Conservation (phyloP, 2,329 filamentous ascomycete genomes). For the Pseudocercospora eumusae region DNA sequence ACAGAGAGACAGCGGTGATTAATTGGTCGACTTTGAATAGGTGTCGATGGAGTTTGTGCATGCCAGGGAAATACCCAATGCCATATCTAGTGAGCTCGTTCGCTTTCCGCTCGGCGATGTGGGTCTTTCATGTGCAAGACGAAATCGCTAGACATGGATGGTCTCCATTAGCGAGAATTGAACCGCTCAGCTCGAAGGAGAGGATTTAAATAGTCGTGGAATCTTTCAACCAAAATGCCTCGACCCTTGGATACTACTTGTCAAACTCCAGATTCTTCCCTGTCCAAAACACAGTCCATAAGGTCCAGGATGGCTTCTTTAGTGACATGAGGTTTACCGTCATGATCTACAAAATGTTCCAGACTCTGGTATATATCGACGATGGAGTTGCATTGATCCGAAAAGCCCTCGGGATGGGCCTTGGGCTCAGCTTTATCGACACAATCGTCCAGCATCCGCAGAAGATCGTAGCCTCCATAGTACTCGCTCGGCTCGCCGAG, state of each 20-base stretch:
- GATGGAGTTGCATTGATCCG: slow-evolving; percentile 3
- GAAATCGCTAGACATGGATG: neutral
- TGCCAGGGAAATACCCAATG: neutral
- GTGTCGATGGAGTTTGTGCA: neutral
- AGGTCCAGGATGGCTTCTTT: neutral
- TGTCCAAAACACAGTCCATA: neutral
- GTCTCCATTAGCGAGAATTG: too few relatives aligned
- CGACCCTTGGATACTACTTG: too few relatives aligned
- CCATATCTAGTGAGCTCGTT: neutral
- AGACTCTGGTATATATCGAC: slow-evolving; percentile 3
- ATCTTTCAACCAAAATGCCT: too few relatives aligned
- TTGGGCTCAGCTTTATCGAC: neutral
- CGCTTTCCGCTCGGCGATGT: neutral
- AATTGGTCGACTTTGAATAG: too few relatives aligned
- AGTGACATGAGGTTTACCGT: neutral
- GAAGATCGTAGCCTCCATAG: slow-evolving; percentile 10
- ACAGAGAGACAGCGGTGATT: too few relatives aligned
- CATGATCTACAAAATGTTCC: neutral
- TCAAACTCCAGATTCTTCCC: neutral
- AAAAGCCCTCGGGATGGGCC: slow-evolving; percentile 1
- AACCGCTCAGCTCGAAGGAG: neutral
- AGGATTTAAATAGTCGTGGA: neutral
- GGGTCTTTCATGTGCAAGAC: neutral
- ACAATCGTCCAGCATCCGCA: slow-evolving; percentile 9
- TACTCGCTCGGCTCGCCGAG: neutral